Evolutionary conservation across 305 asterid species (phyloP), one percentile per base, ranked within the genome.

Genomic region (Solanum hybrid): DNA sequence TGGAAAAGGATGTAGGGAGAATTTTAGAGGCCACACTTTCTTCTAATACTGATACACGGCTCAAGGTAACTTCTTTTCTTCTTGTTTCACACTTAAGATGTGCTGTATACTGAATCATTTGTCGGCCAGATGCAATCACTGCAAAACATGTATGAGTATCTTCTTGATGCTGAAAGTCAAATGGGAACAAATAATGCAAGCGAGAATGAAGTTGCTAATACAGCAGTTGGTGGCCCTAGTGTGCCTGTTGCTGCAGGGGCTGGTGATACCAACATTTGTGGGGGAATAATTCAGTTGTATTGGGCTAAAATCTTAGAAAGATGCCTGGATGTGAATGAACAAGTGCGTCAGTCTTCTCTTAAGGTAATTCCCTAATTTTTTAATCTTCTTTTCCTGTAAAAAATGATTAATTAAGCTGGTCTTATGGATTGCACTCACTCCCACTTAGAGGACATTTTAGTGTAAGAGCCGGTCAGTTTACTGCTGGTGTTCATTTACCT

Each of bases 191-290:
- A 95, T 89, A 95, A 93, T 90, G 94, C 94, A 83, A 91, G 92
- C 92, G 88, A 89, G 71, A 91, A 85, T 88, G 96, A 94, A 88
- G 95, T 88, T 89, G 88, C 83, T 87, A 90, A 89, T n/a, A 78
- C 97, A 14, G 90, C 81, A 51, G 93, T 92, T 92, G 97, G 94
- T 90, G 94, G 90, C 87, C 94, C 93, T 84, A 91, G 93, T 93
- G 99, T 98, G 87, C 97, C 99, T 78, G 99, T 97, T 91, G 99
- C 99, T 92, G 99, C 99, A 7, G 99, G 99, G 88, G 99, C 99
- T 89, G 99, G 99, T 86, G 99, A 98, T 94, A 97, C 99, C 88
- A 98, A 98, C 93, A 94, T 98, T 88, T 97, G 99, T 85, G 99
- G 99, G 76, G 98, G 98, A 81, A 96, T 98, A 93, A 94, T 96